phyloP scores from a whole-genome alignment of 1,139 yeast species.

The Saccharomyces hybrid region DNA sequence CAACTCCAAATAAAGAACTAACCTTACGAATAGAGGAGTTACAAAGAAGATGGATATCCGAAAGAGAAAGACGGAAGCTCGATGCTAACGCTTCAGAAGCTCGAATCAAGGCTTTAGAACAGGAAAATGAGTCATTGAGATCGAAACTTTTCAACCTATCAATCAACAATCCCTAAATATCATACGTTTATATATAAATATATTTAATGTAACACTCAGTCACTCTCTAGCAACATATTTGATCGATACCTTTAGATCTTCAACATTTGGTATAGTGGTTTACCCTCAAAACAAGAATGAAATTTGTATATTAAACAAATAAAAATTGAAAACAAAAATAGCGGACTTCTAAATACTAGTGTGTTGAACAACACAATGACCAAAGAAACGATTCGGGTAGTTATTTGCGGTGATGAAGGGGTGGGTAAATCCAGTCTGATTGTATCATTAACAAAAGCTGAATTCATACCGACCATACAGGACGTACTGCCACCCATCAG shows the following conservation, averaged over 20 bases:
- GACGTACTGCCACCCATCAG: conserved; percentile 76
- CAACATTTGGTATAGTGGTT: not conserved
- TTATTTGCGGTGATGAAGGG: conserved; percentile 92
- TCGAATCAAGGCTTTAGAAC: conserved; percentile 47
- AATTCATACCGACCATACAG: conserved; percentile 66
- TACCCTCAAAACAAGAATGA: not conserved
- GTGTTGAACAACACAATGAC: conserved; percentile 28
- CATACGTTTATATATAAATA: not conserved
- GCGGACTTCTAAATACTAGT: not conserved
- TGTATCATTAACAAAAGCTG: conserved; percentile 72
- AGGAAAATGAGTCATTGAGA: conserved; percentile 43
- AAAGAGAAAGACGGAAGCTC: conserved; percentile 58
- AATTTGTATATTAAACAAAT: not conserved
- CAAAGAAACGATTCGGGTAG: conserved; percentile 58
- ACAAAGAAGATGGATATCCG: conserved; percentile 58
- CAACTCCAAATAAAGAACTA: conserved; percentile 21
- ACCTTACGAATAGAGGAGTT: conserved; percentile 53
- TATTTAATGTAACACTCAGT: not conserved
- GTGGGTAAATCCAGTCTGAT: conserved; percentile 77
- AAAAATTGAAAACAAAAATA: not conserved
- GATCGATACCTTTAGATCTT: not conserved
- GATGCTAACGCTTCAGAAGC: conserved; percentile 50
- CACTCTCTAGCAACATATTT: not conserved
- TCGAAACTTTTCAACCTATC: not conserved
- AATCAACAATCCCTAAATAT: not conserved